Evolutionary conservation across 139 green algal species (phyloP).

Genomic region (Pleodorina starrii): DNA sequence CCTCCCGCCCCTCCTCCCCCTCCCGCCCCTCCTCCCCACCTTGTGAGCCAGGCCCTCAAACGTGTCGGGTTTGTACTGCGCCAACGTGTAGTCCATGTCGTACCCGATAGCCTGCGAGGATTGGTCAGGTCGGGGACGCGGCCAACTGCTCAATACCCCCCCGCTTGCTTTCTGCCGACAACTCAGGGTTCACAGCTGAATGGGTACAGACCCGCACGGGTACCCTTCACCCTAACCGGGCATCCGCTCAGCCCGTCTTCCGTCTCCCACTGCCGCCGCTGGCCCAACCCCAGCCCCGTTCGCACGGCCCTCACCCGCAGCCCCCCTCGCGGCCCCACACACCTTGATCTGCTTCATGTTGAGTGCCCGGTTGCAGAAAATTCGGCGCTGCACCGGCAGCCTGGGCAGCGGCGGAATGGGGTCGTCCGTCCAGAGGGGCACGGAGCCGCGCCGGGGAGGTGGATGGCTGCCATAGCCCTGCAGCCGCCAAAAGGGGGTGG

Average conservation of each 20-base stretch:
- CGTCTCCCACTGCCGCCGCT: too few species aligned
- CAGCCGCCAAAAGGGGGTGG: too few species aligned
- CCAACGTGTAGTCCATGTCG: slow-evolving; percentile 98
- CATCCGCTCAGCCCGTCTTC: too few species aligned
- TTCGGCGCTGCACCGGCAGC: slow-evolving; percentile 27
- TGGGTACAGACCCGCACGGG: too few species aligned
- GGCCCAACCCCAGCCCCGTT: too few species aligned
- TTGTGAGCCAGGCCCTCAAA: slow-evolving; percentile 93
- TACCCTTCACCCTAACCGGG: too few species aligned
- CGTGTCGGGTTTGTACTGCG: slow-evolving; percentile 92
- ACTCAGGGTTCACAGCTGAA: too few species aligned
- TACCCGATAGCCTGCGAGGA: slow-evolving; percentile 86
- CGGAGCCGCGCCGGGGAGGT: slow-evolving; percentile 26
- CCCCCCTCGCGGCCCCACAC: not conserved
- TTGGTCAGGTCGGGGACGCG: too few species aligned
- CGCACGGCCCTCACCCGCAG: not conserved
- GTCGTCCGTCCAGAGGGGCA: slow-evolving; percentile 50
- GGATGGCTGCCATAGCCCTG: slow-evolving; percentile 61
- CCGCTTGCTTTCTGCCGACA: too few species aligned
- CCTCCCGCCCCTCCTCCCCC: too few species aligned
- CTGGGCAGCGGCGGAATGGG: slow-evolving; percentile 22
- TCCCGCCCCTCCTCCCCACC: too few species aligned
- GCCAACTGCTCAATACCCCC: too few species aligned
- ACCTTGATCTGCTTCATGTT: slow-evolving; percentile 92
- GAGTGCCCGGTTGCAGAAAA: slow-evolving; percentile 97